Evolutionary conservation across 257 asterid species (phyloP).

Genomic region (Schizonepeta tenuifolia): DNA sequence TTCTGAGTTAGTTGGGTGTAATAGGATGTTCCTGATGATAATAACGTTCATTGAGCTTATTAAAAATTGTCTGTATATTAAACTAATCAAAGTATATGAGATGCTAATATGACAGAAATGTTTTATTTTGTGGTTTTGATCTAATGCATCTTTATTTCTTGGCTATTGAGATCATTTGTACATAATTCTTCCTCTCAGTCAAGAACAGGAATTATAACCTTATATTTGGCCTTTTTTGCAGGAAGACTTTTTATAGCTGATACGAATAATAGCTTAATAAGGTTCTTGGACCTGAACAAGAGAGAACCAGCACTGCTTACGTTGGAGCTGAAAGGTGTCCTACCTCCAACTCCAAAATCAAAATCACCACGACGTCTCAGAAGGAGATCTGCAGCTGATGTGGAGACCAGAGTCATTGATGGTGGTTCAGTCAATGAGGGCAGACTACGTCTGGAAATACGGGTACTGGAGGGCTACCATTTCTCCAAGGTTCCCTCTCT

Average conservation of each 20-base stretch:
- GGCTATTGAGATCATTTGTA: background rate
- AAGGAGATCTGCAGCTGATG: conserved; percentile 72
- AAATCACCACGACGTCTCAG: conserved; percentile 84
- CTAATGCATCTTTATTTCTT: background rate
- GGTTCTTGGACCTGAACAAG: conserved; percentile 65
- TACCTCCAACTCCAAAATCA: conserved; percentile 69
- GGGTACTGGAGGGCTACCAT: conserved; percentile 88
- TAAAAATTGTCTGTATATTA: too few relatives aligned
- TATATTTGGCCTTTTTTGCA: conserved; percentile 36
- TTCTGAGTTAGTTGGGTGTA: background rate
- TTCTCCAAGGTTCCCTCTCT: conserved; percentile 81
- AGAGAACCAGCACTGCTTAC: conserved; percentile 61
- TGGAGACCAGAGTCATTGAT: conserved; percentile 55
- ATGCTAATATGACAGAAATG: too few relatives aligned
- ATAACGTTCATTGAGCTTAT: too few relatives aligned
- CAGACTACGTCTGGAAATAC: conserved; percentile 55
- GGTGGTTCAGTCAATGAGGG: conserved; percentile 84
- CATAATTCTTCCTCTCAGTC: background rate
- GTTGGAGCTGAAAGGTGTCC: conserved; percentile 84
- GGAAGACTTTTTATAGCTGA: conserved; percentile 92
- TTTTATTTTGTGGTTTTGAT: too few relatives aligned
- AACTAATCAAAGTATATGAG: too few relatives aligned
- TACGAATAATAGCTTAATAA: conserved; percentile 84
- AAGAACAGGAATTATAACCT: background rate
- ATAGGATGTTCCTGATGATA: background rate